Percentiles rank a stretch among this genome's conserved stretches.
phyloP scores from a whole-genome alignment of 2,329 filamentous ascomycete species.

The Trichoderma koningiopsis region DNA sequence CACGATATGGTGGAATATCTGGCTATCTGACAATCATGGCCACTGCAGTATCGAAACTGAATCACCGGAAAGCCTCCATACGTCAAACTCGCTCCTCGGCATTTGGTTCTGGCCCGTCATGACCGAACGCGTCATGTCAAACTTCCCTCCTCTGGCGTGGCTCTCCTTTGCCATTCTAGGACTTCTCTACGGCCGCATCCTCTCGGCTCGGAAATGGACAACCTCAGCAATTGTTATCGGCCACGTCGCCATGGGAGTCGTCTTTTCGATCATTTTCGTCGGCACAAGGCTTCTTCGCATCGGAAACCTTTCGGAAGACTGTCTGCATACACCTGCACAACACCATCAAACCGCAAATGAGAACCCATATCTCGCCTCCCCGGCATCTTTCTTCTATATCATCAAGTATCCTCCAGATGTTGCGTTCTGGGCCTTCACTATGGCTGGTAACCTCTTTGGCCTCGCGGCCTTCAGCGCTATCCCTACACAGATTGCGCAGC shows the following conservation, averaged over 20 bases:
- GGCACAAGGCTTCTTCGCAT: conserved; percentile 45
- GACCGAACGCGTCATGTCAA: conserved; percentile 39
- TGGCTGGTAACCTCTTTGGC: conserved; percentile 44
- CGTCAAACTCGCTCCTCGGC: conserved; percentile 32
- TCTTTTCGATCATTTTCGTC: conserved; percentile 44
- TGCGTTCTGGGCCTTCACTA: conserved; percentile 47
- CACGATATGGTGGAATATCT: conserved; percentile 51
- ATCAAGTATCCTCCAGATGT: conserved; percentile 52
- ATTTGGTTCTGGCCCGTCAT: conserved; percentile 47
- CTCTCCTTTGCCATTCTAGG: conserved; percentile 50
- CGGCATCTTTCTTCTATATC: conserved; percentile 49
- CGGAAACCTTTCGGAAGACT: conserved; percentile 49
- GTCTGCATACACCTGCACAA: conserved; percentile 45
- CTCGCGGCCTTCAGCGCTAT: conserved; percentile 42
- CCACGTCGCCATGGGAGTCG: conserved; percentile 35
- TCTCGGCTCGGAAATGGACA: conserved; percentile 39
- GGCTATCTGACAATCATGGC: conserved; percentile 46
- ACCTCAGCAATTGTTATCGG: conserved; percentile 32
- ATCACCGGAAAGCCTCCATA: background rate
- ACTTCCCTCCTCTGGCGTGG: conserved; percentile 50
- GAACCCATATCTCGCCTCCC: conserved; percentile 48
- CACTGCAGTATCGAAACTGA: conserved; percentile 36
- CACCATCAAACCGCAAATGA: conserved; percentile 30
- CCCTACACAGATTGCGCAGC: conserved; percentile 36
- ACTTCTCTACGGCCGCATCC: conserved; percentile 46